Evolutionary conservation across 495 filamentous ascomycete species (phyloP).

Genomic region (Penicillium herquei): DNA sequence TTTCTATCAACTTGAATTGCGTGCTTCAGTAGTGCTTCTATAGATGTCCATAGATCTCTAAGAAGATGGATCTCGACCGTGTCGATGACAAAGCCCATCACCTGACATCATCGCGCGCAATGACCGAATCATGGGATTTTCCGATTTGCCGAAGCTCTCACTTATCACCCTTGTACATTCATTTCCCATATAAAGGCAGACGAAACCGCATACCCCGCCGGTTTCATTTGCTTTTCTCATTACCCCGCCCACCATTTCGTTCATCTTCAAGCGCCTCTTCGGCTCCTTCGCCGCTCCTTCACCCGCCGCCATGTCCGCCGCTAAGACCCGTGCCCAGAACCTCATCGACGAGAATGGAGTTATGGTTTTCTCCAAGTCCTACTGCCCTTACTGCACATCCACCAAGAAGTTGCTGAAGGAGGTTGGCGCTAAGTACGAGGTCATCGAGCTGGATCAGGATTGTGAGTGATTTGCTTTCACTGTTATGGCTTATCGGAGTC

Average conservation of each 20-base stretch:
- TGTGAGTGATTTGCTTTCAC: conserved; percentile 46
- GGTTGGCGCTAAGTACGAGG: conserved; percentile 67
- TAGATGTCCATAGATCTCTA: not conserved
- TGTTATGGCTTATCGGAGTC: not conserved
- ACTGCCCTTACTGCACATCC: conserved; percentile 91
- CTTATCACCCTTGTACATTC: not conserved
- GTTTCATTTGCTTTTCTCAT: conserved; percentile 9
- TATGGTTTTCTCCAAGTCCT: conserved; percentile 94
- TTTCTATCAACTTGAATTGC: too few species aligned
- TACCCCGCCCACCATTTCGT: conserved; percentile 61
- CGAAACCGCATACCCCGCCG: conserved; percentile 11
- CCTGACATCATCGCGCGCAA: conserved; percentile 29
- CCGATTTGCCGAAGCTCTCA: not conserved
- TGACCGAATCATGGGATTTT: conserved; percentile 13
- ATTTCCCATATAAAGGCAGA: conserved; percentile 6
- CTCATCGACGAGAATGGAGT: conserved; percentile 93
- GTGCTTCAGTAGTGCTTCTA: not conserved
- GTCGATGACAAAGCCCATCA: conserved; percentile 19
- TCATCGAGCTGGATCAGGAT: conserved; percentile 82
- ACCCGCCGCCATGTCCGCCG: conserved; percentile 74
- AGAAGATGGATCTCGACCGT: not conserved
- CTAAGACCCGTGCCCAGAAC: conserved; percentile 77
- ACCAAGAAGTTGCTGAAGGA: conserved; percentile 71
- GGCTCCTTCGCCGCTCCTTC: conserved; percentile 52
- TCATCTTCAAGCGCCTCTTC: conserved; percentile 77